Conservation (phyloP, 768 basidiomycete genomes). For the Pholiota molesta region DNA sequence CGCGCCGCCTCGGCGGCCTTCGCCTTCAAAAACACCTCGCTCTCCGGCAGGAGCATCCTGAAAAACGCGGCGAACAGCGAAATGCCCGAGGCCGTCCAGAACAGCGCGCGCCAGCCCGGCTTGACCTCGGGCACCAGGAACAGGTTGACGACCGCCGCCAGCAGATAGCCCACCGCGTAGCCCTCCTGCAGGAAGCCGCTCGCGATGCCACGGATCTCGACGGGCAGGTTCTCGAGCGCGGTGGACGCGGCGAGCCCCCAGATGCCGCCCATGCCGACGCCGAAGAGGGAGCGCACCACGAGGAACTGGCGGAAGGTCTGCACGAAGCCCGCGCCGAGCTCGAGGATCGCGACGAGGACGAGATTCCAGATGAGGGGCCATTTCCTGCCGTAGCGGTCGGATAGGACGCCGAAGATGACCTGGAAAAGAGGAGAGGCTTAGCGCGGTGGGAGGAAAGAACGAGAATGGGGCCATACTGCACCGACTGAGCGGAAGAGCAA, state of each 20-base stretch:
- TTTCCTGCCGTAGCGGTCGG: constrained; percentile 90
- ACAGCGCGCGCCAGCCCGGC: constrained; percentile 72
- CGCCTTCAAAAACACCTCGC: constrained; percentile 68
- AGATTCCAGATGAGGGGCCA: constrained; percentile 89
- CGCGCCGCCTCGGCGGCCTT: constrained; percentile 57
- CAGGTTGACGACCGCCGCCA: constrained; percentile 85
- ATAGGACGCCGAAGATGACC: constrained; percentile 81
- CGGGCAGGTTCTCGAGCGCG: constrained; percentile 87
- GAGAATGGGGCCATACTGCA: constrained; percentile 42
- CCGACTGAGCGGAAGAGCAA: constrained; percentile 87
- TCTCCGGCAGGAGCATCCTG: constrained; percentile 76
- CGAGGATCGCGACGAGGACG: constrained; percentile 67
- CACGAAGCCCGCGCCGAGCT: constrained; percentile 82
- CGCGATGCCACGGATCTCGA: constrained; percentile 82
- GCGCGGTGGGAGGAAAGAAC: background rate
- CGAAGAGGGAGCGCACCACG: constrained; percentile 80
- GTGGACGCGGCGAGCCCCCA: constrained; percentile 87
- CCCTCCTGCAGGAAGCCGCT: constrained; percentile 89
- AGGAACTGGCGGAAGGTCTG: constrained; percentile 80
- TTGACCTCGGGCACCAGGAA: constrained; percentile 51
- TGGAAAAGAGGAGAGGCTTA: constrained; percentile 15
- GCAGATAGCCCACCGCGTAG: constrained; percentile 82
- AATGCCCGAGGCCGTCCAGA: constrained; percentile 79
- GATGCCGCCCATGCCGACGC: constrained; percentile 87
- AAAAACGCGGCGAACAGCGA: constrained; percentile 69